Evolutionary conservation across 129 eudicot species (phyloP).

Genomic region (Oenanthe sinensis): DNA sequence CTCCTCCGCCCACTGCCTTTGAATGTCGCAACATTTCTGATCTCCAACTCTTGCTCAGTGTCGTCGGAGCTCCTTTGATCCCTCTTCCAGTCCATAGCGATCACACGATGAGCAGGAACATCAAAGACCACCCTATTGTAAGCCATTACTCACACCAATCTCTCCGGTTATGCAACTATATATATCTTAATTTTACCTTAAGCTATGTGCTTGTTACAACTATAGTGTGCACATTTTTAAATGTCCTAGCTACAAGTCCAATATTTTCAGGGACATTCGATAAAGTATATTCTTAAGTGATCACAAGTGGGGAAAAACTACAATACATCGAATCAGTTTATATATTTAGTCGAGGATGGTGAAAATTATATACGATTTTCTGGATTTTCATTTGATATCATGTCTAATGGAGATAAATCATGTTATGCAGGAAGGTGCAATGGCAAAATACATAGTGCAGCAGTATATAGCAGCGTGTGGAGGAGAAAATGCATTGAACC

Average conservation of each 20-base stretch:
- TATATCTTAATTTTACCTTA: too few species aligned
- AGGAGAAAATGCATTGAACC: constrained; percentile 64
- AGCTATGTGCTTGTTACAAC: too few species aligned
- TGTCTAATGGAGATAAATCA: not conserved
- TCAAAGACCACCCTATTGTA: constrained; percentile 80
- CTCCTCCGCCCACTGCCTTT: constrained; percentile 20
- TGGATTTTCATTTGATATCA: not conserved
- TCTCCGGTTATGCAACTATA: not conserved
- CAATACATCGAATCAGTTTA: too few species aligned
- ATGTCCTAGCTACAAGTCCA: too few species aligned
- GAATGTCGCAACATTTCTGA: constrained; percentile 45
- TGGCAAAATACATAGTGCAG: constrained; percentile 91
- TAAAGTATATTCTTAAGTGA: too few species aligned
- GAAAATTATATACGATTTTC: not conserved
- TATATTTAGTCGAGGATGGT: too few species aligned
- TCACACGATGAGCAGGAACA: constrained; percentile 21
- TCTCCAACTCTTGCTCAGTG: constrained; percentile 82
- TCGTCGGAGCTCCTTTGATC: constrained; percentile 85
- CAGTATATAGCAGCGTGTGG: constrained; percentile 93
- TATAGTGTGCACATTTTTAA: too few species aligned
- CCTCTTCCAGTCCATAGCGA: constrained; percentile 55
- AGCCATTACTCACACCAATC: constrained; percentile 14
- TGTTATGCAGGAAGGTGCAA: constrained; percentile 68
- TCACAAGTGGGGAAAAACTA: too few species aligned
- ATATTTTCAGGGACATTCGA: too few species aligned